Evolutionary conservation across 352 stramenopile genomes (phyloP).

Genomic region (Pythium periplocum): DNA sequence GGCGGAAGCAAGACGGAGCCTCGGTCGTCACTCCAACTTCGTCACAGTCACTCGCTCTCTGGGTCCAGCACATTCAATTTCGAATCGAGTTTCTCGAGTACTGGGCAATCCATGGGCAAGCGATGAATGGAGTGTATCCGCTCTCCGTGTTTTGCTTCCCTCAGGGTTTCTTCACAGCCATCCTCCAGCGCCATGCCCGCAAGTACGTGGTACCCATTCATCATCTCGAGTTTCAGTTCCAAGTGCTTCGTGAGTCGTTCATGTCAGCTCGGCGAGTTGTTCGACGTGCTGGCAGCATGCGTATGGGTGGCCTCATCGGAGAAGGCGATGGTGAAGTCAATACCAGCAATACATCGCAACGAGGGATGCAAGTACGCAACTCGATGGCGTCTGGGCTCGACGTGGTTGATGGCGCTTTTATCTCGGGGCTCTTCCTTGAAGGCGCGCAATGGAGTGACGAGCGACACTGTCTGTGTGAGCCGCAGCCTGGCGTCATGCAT

Average conservation of each 20-base stretch:
- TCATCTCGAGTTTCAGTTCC: constrained; percentile 71
- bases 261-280: constrained; percentile 1
- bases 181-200: constrained; percentile 66
- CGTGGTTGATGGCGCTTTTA: constrained; percentile 41
- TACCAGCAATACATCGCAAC: background rate
- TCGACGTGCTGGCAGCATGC: constrained; percentile 2
- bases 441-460: constrained; percentile 61
- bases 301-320: background rate
- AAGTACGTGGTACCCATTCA: constrained; percentile 70
- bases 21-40: constrained; percentile 19
- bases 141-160: constrained; percentile 70
- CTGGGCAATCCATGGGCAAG: constrained; percentile 31
- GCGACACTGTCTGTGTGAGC: constrained; percentile 38
- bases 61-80: constrained; percentile 49
- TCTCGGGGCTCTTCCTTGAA: constrained; percentile 65
- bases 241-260: constrained; percentile 20
- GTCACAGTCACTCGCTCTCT: constrained; percentile 40
- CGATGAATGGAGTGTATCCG: constrained; percentile 32
- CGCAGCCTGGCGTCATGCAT: constrained; percentile 51
- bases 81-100: constrained; percentile 51
- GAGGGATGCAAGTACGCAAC: too few species aligned
- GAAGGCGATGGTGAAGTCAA: background rate
- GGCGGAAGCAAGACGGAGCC: constrained; percentile 37
- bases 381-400: constrained; percentile 6
- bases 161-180: constrained; percentile 71